Conservation (phyloP, 306 rosid species). For the Trifolium repens region DNA sequence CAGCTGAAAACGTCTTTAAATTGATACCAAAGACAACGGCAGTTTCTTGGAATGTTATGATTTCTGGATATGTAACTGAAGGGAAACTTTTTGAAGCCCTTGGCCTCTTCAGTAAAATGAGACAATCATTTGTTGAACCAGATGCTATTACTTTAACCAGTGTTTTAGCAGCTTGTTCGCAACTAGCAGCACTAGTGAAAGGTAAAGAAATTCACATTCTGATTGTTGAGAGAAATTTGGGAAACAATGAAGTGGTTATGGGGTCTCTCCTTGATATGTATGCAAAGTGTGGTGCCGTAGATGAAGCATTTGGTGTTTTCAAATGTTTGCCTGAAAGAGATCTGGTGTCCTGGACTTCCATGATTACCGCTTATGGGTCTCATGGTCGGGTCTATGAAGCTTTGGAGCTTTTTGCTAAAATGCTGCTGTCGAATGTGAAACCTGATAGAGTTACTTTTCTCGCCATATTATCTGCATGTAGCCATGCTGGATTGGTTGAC, state of each 20-base stretch:
- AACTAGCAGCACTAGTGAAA: conserved; percentile 74
- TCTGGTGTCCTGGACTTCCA: conserved; percentile 80
- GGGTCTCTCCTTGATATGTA: conserved; percentile 91
- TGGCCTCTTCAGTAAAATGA: conserved; percentile 58
- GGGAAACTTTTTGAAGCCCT: conserved; percentile 70
- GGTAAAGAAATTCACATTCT: conserved; percentile 74
- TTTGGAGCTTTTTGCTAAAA: conserved; percentile 63
- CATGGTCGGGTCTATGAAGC: conserved; percentile 77
- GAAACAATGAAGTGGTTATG: conserved; percentile 63
- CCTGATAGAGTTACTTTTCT: conserved; percentile 76
- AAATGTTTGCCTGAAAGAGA: conserved; percentile 69
- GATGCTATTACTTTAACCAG: conserved; percentile 72
- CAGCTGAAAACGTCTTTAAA: conserved; percentile 63
- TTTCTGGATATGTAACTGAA: conserved; percentile 65
- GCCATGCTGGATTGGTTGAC: conserved; percentile 77
- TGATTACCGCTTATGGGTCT: conserved; percentile 81
- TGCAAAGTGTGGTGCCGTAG: conserved; percentile 82
- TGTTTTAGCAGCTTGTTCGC: conserved; percentile 78
- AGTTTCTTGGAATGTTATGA: conserved; percentile 81
- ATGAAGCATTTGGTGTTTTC: conserved; percentile 70
- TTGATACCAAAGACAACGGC: conserved; percentile 50
- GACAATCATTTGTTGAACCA: conserved; percentile 54
- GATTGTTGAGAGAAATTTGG: conserved; percentile 54
- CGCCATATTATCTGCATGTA: conserved; percentile 75
- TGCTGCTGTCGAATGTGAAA: conserved; percentile 57